Conservation (phyloP, 176 grass and related monocot genomes). For the Rhynchospora pubera region DNA sequence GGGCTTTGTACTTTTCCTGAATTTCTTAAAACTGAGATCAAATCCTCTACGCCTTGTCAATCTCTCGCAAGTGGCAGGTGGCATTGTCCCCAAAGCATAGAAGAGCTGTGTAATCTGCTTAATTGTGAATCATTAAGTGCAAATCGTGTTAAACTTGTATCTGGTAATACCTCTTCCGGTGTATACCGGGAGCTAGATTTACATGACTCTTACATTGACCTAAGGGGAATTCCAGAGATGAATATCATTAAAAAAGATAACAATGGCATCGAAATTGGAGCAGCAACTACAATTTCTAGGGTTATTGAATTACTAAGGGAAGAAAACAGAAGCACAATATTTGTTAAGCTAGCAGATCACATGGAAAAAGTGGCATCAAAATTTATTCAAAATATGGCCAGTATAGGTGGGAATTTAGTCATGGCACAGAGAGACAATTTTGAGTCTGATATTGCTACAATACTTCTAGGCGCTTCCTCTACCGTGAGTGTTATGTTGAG, state of each 20-base stretch:
- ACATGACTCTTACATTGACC: constrained; percentile 52
- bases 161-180: constrained; percentile 65
- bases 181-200: constrained; percentile 65
- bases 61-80: constrained; percentile 13
- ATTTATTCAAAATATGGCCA: constrained; percentile 72
- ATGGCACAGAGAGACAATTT: constrained; percentile 69
- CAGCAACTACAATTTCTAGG: constrained; percentile 57
- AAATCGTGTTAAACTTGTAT: constrained; percentile 52
- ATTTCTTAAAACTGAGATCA: constrained; percentile 75
- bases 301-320: constrained; percentile 54
- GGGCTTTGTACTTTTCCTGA: constrained; percentile 58
- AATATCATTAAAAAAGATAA: constrained; percentile 33
- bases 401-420: constrained; percentile 67
- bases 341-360: constrained; percentile 56
- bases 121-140: constrained; percentile 25
- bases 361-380: constrained; percentile 56
- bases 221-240: constrained; percentile 54
- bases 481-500: constrained; percentile 37
- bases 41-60: constrained; percentile 11
- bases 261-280: constrained; percentile 55
- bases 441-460: constrained; percentile 53
- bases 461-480: constrained; percentile 55
- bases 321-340: constrained; percentile 30
- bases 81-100: constrained; percentile 45
- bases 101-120: constrained; percentile 48